A percentile compares a stretch with the other conserved stretches of the same genome.
Conservation (phyloP, 805 yeast genomes). For the Metschnikowia reukaufii region DNA sequence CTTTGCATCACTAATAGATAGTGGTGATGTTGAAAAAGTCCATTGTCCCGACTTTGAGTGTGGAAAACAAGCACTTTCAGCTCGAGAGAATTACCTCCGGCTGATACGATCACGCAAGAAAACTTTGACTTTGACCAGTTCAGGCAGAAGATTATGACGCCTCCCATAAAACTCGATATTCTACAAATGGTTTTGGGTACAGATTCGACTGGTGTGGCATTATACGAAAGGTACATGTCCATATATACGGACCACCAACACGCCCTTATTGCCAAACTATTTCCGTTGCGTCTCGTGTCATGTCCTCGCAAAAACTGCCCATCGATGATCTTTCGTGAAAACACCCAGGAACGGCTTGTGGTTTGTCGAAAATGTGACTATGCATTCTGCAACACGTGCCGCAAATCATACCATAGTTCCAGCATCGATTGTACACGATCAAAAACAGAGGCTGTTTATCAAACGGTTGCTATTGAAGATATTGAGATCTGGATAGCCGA, state of each 20-base stretch:
- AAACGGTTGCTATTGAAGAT: slow-evolving; percentile 31
- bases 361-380: slow-evolving; percentile 50
- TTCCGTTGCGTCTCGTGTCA: slow-evolving; percentile 48
- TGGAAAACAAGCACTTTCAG: slow-evolving; percentile 27
- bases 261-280: slow-evolving; percentile 42
- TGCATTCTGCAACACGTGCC: slow-evolving; percentile 58
- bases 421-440: slow-evolving; percentile 43
- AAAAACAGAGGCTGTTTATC: slow-evolving; percentile 20
- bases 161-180: slow-evolving; percentile 36
- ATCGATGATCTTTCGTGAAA: slow-evolving; percentile 46
- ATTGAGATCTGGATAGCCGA: slow-evolving; percentile 38
- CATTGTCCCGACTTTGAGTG: slow-evolving; percentile 61
- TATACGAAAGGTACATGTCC: slow-evolving; percentile 27
- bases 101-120: slow-evolving; percentile 17
- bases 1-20: slow-evolving; percentile 33
- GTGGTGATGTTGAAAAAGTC: slow-evolving; percentile 51
- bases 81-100: slow-evolving; percentile 21
- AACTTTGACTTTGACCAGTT: slow-evolving; percentile 29
- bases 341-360: slow-evolving; percentile 46
- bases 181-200: slow-evolving; percentile 31
- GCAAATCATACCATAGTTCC: slow-evolving; percentile 62
- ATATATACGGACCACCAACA: slow-evolving; percentile 42
- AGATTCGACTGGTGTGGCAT: neutral
- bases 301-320: slow-evolving; percentile 52
- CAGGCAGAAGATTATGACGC: slow-evolving; percentile 39